Conservation (phyloP, 2,329 filamentous ascomycete species). For the Aspergillus unguis region DNA sequence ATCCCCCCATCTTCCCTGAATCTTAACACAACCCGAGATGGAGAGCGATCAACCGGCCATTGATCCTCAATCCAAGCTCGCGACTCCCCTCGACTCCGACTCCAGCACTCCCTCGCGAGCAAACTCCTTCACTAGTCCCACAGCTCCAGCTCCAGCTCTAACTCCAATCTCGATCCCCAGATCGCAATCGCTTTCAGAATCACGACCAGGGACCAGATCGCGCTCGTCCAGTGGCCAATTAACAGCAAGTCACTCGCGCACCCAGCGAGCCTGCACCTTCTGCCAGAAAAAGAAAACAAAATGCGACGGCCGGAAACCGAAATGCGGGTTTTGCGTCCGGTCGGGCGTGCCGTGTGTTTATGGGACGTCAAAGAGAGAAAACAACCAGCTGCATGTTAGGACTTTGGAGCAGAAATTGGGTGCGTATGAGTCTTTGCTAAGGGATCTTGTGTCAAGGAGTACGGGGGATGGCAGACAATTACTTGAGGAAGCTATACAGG, state of each 20-base stretch:
- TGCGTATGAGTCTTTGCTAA: conserved; percentile 17
- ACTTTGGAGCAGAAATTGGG: conserved; percentile 4
- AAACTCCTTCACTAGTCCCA: not conserved
- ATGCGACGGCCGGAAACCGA: conserved; percentile 19
- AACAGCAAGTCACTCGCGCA: conserved; percentile 6
- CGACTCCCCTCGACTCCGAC: not conserved
- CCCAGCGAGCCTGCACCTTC: conserved; percentile 15
- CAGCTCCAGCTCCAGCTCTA: not conserved
- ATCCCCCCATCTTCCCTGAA: too few relatives aligned
- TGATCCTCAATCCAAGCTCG: not conserved
- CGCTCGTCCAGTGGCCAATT: not conserved
- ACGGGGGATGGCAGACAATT: not conserved
- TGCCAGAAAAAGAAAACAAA: conserved; percentile 21
- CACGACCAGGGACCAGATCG: conserved; percentile 3
- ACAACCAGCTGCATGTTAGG: conserved; percentile 11
- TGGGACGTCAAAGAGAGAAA: conserved; percentile 17
- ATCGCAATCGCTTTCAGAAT: not conserved
- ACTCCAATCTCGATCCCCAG: not conserved
- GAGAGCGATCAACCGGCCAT: not conserved
- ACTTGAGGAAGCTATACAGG: conserved; percentile 15
- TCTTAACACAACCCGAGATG: not conserved
- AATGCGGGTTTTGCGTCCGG: conserved; percentile 13
- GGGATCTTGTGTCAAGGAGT: conserved; percentile 14
- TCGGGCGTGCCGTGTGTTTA: conserved; percentile 14
- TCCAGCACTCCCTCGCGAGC: not conserved